Conservation (phyloP, 495 filamentous ascomycete genomes). For the Filosporella fistucella region DNA sequence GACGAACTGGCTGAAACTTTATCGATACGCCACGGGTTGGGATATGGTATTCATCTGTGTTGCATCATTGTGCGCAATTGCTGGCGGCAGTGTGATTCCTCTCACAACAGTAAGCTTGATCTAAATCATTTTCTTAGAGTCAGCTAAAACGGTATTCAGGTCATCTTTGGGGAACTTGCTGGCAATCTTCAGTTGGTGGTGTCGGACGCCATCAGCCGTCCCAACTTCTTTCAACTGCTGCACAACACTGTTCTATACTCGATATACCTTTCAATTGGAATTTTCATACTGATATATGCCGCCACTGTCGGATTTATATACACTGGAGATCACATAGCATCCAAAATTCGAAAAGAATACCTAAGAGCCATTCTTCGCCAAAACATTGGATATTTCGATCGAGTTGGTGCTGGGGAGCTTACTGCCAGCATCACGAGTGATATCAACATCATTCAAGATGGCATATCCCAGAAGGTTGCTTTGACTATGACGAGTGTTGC, state of each 20-base stretch:
- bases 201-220: too few species aligned
- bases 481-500: conserved; percentile 69
- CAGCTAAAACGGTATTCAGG: too few species aligned
- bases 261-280: conserved; percentile 81
- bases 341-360: conserved; percentile 81
- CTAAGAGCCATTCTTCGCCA: conserved; percentile 78
- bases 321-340: conserved; percentile 81
- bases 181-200: too few species aligned
- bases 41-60: too few species aligned
- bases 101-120: too few species aligned
- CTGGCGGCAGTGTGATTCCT: too few species aligned
- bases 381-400: conserved; percentile 92
- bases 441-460: conserved; percentile 84
- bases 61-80: too few species aligned
- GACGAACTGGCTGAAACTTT: too few species aligned
- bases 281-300: conserved; percentile 78
- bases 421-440: conserved; percentile 90
- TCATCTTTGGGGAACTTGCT: too few species aligned
- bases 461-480: conserved; percentile 81
- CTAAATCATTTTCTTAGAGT: too few species aligned
- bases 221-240: too few species aligned
- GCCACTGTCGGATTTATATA: conserved; percentile 90
- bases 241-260: conserved; percentile 83
- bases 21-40: too few species aligned
- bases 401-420: conserved; percentile 85